Percentiles rank a stretch among this genome's conserved stretches.
Evolutionary conservation across 345 rosid species (phyloP).

Genomic region (Laguncularia racemosa): DNA sequence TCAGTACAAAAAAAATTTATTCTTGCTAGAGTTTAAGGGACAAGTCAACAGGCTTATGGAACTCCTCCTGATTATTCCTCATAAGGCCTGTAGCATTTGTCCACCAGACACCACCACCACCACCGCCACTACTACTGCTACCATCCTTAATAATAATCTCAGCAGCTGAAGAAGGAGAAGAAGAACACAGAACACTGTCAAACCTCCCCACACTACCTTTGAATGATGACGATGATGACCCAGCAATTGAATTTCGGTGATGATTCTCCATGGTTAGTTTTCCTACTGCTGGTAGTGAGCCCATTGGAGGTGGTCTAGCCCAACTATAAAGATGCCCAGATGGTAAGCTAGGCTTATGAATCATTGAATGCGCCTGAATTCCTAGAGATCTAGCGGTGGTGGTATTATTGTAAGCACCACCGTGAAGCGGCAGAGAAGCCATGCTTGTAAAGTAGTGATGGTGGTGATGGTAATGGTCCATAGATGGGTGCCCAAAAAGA

Average conservation of each 20-base stretch:
- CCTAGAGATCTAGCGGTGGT: slow-evolving; percentile 46
- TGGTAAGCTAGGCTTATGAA: slow-evolving; percentile 34
- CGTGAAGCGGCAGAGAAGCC: slow-evolving; percentile 47
- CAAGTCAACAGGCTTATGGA: slow-evolving; percentile 49
- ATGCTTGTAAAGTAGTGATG: slow-evolving; percentile 23
- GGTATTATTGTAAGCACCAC: slow-evolving; percentile 3
- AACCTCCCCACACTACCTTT: slow-evolving; percentile 31
- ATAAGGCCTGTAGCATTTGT: not conserved
- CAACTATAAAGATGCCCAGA: slow-evolving; percentile 29
- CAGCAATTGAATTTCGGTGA: slow-evolving; percentile 11
- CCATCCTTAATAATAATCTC: too few species aligned
- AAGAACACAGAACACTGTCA: slow-evolving; percentile 18
- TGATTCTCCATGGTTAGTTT: slow-evolving; percentile 29
- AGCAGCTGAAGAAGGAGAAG: too few species aligned
- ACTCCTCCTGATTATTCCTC: slow-evolving; percentile 33
- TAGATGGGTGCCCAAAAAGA: slow-evolving; percentile 45
- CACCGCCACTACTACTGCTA: too few species aligned
- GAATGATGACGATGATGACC: slow-evolving; percentile 5
- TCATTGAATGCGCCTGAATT: slow-evolving; percentile 55
- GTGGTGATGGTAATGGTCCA: slow-evolving; percentile 15
- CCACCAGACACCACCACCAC: too few species aligned
- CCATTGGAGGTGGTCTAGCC: slow-evolving; percentile 34
- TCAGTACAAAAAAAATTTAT: not conserved
- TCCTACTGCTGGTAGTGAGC: slow-evolving; percentile 50
- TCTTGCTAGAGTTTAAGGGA: slow-evolving; percentile 50